phyloP scores from a whole-genome alignment of 768 basidiomycete species.

The Rhodocollybia butyracea region DNA sequence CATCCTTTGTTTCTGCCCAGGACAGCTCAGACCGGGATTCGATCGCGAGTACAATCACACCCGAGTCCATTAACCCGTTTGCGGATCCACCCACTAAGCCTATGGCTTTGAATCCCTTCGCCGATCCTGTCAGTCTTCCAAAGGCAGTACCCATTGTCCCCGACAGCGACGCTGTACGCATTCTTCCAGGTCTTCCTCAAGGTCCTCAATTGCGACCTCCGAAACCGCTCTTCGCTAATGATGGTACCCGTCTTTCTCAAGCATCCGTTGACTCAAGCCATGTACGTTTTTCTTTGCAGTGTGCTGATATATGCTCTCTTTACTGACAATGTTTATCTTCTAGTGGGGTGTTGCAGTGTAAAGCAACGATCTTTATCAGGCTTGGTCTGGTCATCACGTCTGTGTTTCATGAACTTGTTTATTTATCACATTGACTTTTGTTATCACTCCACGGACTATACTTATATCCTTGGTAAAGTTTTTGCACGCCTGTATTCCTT shows the following conservation, averaged over 20 bases:
- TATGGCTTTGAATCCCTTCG: not conserved
- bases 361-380: not conserved
- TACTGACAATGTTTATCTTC: not conserved
- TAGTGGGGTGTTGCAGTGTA: constrained; percentile 5
- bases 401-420: not conserved
- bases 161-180: not conserved
- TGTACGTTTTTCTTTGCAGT: not conserved
- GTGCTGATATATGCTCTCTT: no score
- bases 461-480: no score
- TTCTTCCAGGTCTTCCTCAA: not conserved
- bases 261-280: not conserved
- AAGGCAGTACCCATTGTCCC: not conserved
- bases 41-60: not conserved
- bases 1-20: not conserved
- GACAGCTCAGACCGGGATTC: not conserved
- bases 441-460: no score
- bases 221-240: not conserved
- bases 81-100: not conserved
- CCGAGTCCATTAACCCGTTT: not conserved
- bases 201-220: not conserved
- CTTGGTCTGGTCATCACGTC: not conserved
- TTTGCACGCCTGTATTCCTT: no score
- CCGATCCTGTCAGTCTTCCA: not conserved
- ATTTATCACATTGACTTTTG: no score
- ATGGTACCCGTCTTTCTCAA: not conserved